Percentiles rank a stretch among this genome's conserved stretches.
Conservation (phyloP, 208 protist species). For the Angomonas ambiguus region DNA sequence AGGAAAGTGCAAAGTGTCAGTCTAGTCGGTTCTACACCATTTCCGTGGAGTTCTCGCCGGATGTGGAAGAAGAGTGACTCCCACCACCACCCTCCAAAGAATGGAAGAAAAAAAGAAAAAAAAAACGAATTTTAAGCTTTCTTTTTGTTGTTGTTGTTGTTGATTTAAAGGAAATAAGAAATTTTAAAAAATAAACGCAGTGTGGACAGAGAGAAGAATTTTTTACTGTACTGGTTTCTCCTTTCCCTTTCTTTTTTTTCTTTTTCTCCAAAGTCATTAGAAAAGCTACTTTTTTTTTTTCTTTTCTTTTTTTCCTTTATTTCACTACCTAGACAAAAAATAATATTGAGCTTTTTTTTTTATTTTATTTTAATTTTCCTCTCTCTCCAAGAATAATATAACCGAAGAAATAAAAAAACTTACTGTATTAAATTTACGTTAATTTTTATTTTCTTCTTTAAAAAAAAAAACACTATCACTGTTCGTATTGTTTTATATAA, state of each 20-base stretch:
- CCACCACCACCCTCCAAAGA: too few relatives aligned
- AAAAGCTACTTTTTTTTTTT: slow-evolving; percentile 5
- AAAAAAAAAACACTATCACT: not conserved
- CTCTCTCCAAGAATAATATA: not conserved
- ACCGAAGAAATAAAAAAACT: not conserved
- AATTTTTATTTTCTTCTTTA: not conserved
- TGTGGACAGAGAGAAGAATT: too few relatives aligned
- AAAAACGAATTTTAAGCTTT: not conserved
- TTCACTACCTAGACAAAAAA: not conserved
- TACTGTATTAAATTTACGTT: not conserved
- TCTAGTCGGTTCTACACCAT: not conserved
- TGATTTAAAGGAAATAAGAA: slow-evolving; percentile 5
- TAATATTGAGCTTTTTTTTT: slow-evolving; percentile 4
- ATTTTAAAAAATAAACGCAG: too few relatives aligned
- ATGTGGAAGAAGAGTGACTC: not conserved
- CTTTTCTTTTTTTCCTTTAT: slow-evolving; percentile 11
- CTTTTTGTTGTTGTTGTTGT: not conserved
- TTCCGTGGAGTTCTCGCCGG: not conserved
- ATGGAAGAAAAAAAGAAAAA: slow-evolving; percentile 3
- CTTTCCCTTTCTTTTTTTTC: slow-evolving; percentile 15
- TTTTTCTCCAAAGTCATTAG: not conserved
- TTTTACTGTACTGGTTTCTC: slow-evolving; percentile 15
- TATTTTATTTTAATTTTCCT: slow-evolving; percentile 3
- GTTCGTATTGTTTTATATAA: too few relatives aligned
- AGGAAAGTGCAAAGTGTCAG: too few relatives aligned